Base-by-base conservation (phyloP, 2,329 filamentous ascomycete genomes). In the Chaetomium globosum region DNA sequence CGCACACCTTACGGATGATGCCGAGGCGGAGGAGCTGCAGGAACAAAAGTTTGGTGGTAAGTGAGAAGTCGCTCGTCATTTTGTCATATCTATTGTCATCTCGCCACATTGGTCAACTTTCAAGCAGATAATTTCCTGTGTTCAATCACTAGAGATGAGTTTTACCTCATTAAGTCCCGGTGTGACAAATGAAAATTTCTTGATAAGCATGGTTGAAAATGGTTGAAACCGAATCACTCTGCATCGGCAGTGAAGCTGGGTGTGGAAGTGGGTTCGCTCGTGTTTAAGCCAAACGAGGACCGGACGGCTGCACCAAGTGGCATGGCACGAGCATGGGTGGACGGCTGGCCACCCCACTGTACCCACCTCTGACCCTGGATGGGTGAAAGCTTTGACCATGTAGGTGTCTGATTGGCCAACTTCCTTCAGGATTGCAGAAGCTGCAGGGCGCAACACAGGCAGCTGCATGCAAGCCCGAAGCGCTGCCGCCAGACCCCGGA, bases 381-480 rank as follows among this genome's bases (percentile, higher is more conserved):
- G 16, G 39, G 39, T 19, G 16, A 19, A 43, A 61, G 59, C 59
- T 55, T 33, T 10, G 39, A 19, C 36, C 26, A 8, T 31, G 10
- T 8, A 19, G 13, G 3, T 13, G n/a, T 31, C 12, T 61, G 36
- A 61, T 61, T 61, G 51, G 59, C 28, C 52, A 26, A 28, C 4
- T 55, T 48, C 28, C 10, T 19, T 31, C 30, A 28, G 36, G 33
- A 48, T 33, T 31, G 23, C 36, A 48, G 52, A 51, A 51, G 53
- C 39, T 53, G 51, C 51, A 53, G 49, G 28, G 33, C 30, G 28
- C 60, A 52, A 43, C 39, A 43, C 51, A 53, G 33, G 58, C 63
- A 58, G 33, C 59, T 61, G 52, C 56, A 60, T 63, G 28, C 54
- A 58, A 59, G 53, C 53, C 43, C 54, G 61, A 63, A 58, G 53